Base-by-base conservation (phyloP, 176 grass and related monocot species). In the Musa troglodytarum region DNA sequence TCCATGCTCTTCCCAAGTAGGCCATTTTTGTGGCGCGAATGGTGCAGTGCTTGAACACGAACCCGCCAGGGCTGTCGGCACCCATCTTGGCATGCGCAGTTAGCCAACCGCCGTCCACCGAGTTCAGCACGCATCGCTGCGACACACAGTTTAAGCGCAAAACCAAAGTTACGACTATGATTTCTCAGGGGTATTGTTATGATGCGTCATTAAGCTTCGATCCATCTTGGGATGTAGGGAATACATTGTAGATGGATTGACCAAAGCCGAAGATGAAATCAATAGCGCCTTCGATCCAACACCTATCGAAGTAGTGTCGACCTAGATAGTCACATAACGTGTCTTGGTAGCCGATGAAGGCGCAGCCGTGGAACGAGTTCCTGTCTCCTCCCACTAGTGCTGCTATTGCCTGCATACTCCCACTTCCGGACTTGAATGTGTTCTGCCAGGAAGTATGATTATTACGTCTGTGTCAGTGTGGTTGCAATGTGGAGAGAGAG, bases 1-100 rank as follows among this genome's bases (percentile, higher is more conserved):
- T 89, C 92, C 92, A 96, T 0, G 92, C 78, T 69, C 85, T 86
- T 24, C 92, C 92, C 10, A 96, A 82, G 63, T 82, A 89, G 9
- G 68, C 66, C 12, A 19, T 67, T 4, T 82, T 84, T 0, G 80
- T 69, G 8, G 74, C 80, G 0, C 0, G 9, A 56, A 91, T 12
- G 11, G 16, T 22, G 76, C 92, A 85, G 56, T 69, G 13, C 76
- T 78, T 81, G 76, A 96, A 91, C 19, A 96, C 86, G 11, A 87
- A 74, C 24, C 88, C 86, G 24, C 63, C 79, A 3, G 64, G 63
- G 57, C 8, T 53, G 8, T 2, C 1, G 8, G 54, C 26, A 50
- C 1, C 1, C 12, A 9, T 1, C 53, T 85, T 80, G 1, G 53
- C 81, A 53, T 96, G 86, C 8, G 84, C 86, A 1, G 88, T 88